Evolutionary conservation across 306 rosid species (phyloP), one percentile per base, ranked within the genome.

Genomic region (Luffa aegyptiaca): DNA sequence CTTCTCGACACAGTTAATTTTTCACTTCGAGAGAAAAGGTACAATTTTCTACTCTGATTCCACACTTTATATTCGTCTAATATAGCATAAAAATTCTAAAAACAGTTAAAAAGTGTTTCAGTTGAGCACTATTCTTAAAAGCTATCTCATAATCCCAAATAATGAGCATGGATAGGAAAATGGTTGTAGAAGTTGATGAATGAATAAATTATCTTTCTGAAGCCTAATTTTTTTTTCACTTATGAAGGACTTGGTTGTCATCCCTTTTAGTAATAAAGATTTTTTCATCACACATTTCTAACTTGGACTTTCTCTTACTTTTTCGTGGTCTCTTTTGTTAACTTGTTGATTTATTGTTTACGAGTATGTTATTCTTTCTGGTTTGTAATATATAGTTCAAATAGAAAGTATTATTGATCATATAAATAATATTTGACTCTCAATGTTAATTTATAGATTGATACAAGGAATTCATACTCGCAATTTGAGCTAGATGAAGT

Each of bases 21-120:
- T 84, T 90, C 96, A 0, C 96, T 94, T 81, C 91, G 86, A 0
- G 96, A 92, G 86, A 94, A 86, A 82, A 92, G 97, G 98, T 92
- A 79, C 66, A 11, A 14, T 7, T 71, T 8, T 39, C 13, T 75
- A 64, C 41, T 66, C 53, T 71, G 10, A 69, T 83, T 79, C 78
- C 81, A 49, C 61, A 17, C 14, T 75, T 20, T 16, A 53, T 35
- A 0, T 53, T 20, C 7, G 10, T 26, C 61, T 49, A 44, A 20
- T 20, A 18, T 68, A 46, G 37, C 10, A 48, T 11, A 37, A 49
- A 49, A 10, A 10, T 10, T 48, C 11, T 48, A 9, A 49, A 11
- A 49, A 49, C 14, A 11, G 3, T 49, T 16, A 49, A 11, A 49
- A 49, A 49, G 12, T 11, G 53, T 11, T 11, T 49, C 53, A 16